Base-by-base conservation (phyloP, 805 yeast genomes). In the Cyberlindnera euphorbiae region DNA sequence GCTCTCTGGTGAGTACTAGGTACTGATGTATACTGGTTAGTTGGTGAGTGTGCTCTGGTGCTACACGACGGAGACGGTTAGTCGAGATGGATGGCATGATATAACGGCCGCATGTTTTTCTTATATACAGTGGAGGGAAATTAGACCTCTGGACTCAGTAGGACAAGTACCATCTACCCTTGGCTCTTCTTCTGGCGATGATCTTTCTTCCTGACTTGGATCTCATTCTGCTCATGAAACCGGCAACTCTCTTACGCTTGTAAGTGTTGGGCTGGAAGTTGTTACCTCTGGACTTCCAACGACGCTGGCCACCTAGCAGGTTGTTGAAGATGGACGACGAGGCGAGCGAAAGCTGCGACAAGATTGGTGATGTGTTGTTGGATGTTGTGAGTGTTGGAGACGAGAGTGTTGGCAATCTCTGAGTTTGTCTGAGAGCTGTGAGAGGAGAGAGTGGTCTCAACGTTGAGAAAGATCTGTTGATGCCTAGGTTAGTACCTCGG, bases 221-320 rank as follows among this genome's bases (percentile, higher is more conserved):
- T 55, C 79, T 77, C 62, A 82, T 74, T 58, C 97, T 77, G 10
- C 95, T 87, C 57, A 93, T 69, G 52, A 89, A 93, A 0, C 98
- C 98, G 39, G 83, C 71, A 23, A 83, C 78, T 61, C 96, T 80
- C 69, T 93, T 93, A 59, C 97, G 75, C 59, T 84, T 86, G 45
- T 86, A 66, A 5, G 94, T 87, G 43, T 87, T 81, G 35, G 98
- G 98, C 63, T 90, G 97, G 63, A 82, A 90, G 14, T 96, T 86
- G 65, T 86, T 83, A 62, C 98, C 97, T 64, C 96, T 78, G 26
- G 90, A 70, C 58, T 86, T 80, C 82, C 89, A 81, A 69, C 96
- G 68, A 46, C 67, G 64, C 49, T 75, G 82, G 19, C 67, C 58
- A 32, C 67, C 58, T 1, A 69, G 62, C 2, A 43, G 30, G 4